phyloP scores from a whole-genome alignment of 2,329 filamentous ascomycete genomes.

The Penicillium sp. region DNA sequence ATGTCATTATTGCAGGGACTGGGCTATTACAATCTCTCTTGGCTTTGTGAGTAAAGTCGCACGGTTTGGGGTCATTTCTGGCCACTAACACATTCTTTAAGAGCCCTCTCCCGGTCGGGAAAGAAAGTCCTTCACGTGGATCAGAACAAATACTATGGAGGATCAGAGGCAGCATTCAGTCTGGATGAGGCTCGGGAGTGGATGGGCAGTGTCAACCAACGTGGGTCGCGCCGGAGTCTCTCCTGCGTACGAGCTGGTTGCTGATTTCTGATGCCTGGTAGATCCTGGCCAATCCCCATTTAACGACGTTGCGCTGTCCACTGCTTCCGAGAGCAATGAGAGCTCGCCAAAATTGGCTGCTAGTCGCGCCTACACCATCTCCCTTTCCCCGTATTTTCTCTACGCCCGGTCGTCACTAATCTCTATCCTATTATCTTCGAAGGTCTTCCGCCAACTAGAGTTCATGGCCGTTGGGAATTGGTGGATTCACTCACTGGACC shows the following conservation, averaged over 20 bases:
- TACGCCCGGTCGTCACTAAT: constrained; percentile 76
- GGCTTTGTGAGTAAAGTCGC: constrained; percentile 55
- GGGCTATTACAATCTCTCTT: constrained; percentile 72
- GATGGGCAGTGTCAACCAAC: constrained; percentile 48
- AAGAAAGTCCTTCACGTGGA: constrained; percentile 91
- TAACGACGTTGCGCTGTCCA: constrained; percentile 29
- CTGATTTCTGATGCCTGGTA: constrained; percentile 27
- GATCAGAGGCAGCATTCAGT: constrained; percentile 75
- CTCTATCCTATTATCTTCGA: constrained; percentile 77
- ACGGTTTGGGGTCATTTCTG: constrained; percentile 7
- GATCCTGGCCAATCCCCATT: constrained; percentile 34
- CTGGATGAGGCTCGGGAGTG: constrained; percentile 75
- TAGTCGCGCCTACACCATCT: constrained; percentile 72
- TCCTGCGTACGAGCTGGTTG: constrained; percentile 9
- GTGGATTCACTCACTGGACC: constrained; percentile 58
- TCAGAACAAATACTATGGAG: constrained; percentile 81
- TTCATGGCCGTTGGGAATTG: constrained; percentile 91
- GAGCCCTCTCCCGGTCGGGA: constrained; percentile 83
- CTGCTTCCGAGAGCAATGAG: constrained; percentile 4
- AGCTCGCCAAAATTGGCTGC: constrained; percentile 31
- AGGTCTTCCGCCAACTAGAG: constrained; percentile 81
- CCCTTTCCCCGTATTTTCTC: constrained; percentile 78
- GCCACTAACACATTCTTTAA: constrained; percentile 53
- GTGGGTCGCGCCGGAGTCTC: constrained; percentile 24
- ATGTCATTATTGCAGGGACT: constrained; percentile 72